phyloP scores from a whole-genome alignment of 1,284 basidiomycete species.

The Apiotrichum veenhuisii region DNA sequence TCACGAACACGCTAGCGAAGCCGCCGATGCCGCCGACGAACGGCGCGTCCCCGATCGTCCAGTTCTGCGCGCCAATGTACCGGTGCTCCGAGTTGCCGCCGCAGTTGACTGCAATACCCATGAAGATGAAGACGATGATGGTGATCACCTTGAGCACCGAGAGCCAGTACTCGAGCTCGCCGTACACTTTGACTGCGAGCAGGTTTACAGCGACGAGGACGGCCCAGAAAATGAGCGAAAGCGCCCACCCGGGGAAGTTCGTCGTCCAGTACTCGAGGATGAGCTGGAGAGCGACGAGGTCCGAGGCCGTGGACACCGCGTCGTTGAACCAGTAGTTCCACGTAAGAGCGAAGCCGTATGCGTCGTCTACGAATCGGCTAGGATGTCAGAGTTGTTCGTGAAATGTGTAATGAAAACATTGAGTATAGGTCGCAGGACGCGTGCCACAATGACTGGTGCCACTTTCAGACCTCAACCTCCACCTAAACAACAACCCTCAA shows the following conservation, averaged over 20 bases:
- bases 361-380: constrained; percentile 55
- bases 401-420: background rate
- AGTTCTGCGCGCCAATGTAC: constrained; percentile 50
- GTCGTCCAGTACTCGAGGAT: constrained; percentile 69
- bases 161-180: constrained; percentile 50
- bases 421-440: background rate
- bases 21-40: constrained; percentile 50
- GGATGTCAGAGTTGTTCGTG: too few species aligned
- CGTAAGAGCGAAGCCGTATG: constrained; percentile 74
- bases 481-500: too few species aligned
- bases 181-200: constrained; percentile 30
- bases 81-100: constrained; percentile 48
- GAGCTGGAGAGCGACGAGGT: constrained; percentile 72
- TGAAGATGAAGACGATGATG: constrained; percentile 56
- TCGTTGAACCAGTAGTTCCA: constrained; percentile 81
- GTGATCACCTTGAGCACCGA: constrained; percentile 75
- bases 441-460: too few species aligned
- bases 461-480: background rate
- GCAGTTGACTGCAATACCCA: constrained; percentile 61
- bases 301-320: constrained; percentile 64
- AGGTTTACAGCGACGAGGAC: constrained; percentile 56
- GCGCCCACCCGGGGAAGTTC: constrained; percentile 61
- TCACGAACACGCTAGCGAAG: constrained; percentile 49
- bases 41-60: constrained; percentile 51
- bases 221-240: constrained; percentile 65